phyloP scores from a whole-genome alignment of 2,329 filamentous ascomycete genomes.

The Penicillium sp. region DNA sequence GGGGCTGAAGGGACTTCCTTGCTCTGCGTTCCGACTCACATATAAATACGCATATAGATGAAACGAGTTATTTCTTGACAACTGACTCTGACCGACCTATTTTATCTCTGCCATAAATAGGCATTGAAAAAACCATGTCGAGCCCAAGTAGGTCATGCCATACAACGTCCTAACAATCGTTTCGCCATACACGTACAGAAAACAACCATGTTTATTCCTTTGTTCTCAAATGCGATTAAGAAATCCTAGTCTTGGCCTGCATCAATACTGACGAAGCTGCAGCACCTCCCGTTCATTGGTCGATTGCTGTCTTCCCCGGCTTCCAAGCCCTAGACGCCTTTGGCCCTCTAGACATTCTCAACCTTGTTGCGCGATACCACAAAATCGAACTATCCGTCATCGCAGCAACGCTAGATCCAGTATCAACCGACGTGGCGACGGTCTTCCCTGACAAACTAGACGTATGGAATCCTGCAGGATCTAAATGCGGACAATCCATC shows the following conservation, averaged over 20 bases:
- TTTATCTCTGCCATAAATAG: too few relatives aligned
- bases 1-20: too few relatives aligned
- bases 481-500: slow-evolving; percentile 30
- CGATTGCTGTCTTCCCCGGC: slow-evolving; percentile 11
- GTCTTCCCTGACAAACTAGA: slow-evolving; percentile 7
- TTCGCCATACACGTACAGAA: background rate
- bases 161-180: background rate
- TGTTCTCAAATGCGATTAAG: background rate
- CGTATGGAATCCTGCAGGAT: slow-evolving; percentile 10
- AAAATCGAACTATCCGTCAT: slow-evolving; percentile 13
- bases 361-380: slow-evolving; percentile 5
- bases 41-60: too few relatives aligned
- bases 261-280: background rate
- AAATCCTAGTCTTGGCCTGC: background rate
- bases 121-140: background rate
- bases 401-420: slow-evolving; percentile 10
- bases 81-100: too few relatives aligned
- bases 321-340: slow-evolving; percentile 13
- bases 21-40: too few relatives aligned
- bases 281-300: slow-evolving; percentile 10
- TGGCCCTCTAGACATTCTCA: slow-evolving; percentile 10
- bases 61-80: too few relatives aligned
- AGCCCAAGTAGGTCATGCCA: background rate
- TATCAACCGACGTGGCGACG: slow-evolving; percentile 4
- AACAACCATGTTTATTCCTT: background rate